A percentile compares a stretch with the other conserved stretches of the same genome.
phyloP scores from a whole-genome alignment of 2,329 filamentous ascomycete genomes.

The Arthrobotrys conoides region DNA sequence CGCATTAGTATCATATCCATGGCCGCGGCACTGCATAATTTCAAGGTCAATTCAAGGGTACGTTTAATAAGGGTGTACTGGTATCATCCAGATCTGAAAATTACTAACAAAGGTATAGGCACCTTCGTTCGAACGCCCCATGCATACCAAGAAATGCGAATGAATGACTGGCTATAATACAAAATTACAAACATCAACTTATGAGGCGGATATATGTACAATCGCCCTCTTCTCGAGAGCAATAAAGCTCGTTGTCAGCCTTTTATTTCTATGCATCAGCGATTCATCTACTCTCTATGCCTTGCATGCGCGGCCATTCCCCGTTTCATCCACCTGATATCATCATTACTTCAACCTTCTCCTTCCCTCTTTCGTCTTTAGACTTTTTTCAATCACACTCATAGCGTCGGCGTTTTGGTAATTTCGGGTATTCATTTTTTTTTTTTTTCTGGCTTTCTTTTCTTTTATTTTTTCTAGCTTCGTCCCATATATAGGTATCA shows the following conservation, averaged over 20 bases:
- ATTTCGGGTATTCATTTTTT: background rate
- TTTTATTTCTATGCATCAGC: slow-evolving; percentile 1
- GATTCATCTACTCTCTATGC: slow-evolving; percentile 5
- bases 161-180: slow-evolving; percentile 19
- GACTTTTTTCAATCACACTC: background rate
- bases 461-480: slow-evolving; percentile 12
- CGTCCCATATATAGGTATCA: slow-evolving; percentile 10
- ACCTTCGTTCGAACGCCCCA: background rate
- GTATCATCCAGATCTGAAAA: background rate
- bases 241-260: background rate
- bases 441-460: background rate
- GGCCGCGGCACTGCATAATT: background rate
- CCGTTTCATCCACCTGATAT: background rate
- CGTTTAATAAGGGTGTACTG: background rate
- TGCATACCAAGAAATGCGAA: background rate
- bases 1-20: background rate
- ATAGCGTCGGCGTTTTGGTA: slow-evolving; percentile 2
- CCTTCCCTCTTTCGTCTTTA: background rate
- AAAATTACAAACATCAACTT: slow-evolving; percentile 15
- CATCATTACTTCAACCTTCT: background rate
- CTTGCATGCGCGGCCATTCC: background rate
- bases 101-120: too few relatives aligned
- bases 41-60: background rate
- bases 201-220: slow-evolving; percentile 19
- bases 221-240: slow-evolving; percentile 2